Evolutionary conservation across 371 early-diverging fungal genomes (phyloP), one percentile per base, ranked within the genome.

Genomic region (Mucor velutinosus): DNA sequence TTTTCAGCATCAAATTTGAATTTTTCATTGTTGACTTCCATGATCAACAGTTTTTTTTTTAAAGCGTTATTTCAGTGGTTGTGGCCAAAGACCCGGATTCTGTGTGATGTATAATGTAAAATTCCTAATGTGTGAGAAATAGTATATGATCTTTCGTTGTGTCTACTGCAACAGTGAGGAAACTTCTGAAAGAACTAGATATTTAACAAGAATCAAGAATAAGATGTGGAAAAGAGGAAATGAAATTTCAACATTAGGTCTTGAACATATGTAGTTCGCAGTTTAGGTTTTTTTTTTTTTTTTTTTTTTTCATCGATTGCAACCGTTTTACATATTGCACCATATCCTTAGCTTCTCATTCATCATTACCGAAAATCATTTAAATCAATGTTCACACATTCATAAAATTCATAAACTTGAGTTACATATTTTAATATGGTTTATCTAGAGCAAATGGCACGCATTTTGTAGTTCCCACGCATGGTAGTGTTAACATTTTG

Each of bases 11-110:
- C 27, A 45, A 45, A n/a, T 62, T 62, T 56, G 35, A 11, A 27
- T 37, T 60, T 39, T 15, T 60, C 14, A 23, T 23, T 39, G 41
- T 41, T 39, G 23, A 23, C 2, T 25, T 53, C 53, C 27, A 53
- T 53, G 23, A 53, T 53, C 53, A 53, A 53, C 14, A 53, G 23
- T 27, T 3, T 14, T 19, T 27, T 3, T 14, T 19, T 8, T 10
- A 15, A 56, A 56, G n/a, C 32, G 37, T 64, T 61, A 32, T 27
- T 32, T 73, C 41, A 27, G 65, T 60, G 59, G 69, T 77, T 73
- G 79, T 76, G 79, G 79, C 79, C 79, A 78, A 70, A 70, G 76
- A 76, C 79, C 79, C 79, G 79, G 76, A 76, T 78, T 33, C 11
- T 35, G 33, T 57, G 5, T 30, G 15, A 30, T 57, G n/a, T 27